Base-by-base conservation (phyloP, 2,329 filamentous ascomycete species). In the Pestalotiopsis fici region DNA sequence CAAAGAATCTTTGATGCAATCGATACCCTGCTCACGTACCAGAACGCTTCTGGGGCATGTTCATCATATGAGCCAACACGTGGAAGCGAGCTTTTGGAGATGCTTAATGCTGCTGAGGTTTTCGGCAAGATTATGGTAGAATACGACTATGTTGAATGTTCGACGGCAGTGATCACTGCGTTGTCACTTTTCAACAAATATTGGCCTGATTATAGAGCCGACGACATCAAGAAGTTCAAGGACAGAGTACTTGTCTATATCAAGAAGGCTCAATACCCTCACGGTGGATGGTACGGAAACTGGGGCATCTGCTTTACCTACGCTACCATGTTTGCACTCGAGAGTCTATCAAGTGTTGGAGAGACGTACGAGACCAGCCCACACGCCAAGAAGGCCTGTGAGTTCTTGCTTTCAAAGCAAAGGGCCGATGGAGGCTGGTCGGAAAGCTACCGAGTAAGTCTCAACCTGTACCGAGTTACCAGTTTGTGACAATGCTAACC, bases 271-370 rank as follows among this genome's bases (percentile, higher is more conserved):
- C 96, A 98, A 80, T 84, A 88, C 2, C 78, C 86, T 0, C 94
- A 98, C 73, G 96, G 96, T n/a, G 92, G 91, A 68, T 99, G 96
- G 96, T 98, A 99, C 77, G 96, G 96, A 59, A 94, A 90, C 76
- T 99, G 96, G 96, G 96, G 93, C 64, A 97, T 99, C 74, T 99
- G 96, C 82, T 99, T 97, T 80, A 98, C 95, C 0, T 99, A 99
- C 77, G 96, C 95, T 0, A 93, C 90, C 70, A 97, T 98, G 94
- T 99, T 99, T 81, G 95, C 95, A 0, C 85, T 98, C 1, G 95
- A 98, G 78, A 94, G 93, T 70, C 85, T 99, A 72, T 87, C 89
- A 5, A 92, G 90, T 59, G 89, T 94, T 4, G 95, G 95, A 5
- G 94, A 98, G 80, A 93, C 86, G 3, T 97, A 96, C 71, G 82